Evolutionary conservation across 441 rosid genomes (phyloP), one percentile per base, ranked within the genome.

Genomic region (Macaranga tanarius): DNA sequence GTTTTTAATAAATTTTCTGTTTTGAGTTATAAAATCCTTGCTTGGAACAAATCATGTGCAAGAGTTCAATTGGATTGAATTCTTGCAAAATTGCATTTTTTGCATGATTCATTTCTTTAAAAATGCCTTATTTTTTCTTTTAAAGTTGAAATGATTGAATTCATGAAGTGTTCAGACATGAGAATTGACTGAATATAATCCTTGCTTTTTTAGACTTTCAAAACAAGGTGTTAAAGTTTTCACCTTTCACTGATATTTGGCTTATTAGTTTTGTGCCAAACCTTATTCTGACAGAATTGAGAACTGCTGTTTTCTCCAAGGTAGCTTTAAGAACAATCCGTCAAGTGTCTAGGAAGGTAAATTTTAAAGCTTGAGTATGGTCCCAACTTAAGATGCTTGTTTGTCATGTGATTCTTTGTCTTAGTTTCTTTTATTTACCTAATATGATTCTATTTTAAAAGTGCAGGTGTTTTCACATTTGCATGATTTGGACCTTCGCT

Each of bases 281-380:
- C 61, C 71, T 48, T 60, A 16, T 75, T 74, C 34, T 86, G 22
- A 77, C 90, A 95, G 98, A 92, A 65, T 80, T 95, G 77, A 89
- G 97, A 62, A 87, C 97, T 54, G 92, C 98, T 59, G 89, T 95
- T 69, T 95, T 92, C 76, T 92, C 99, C 34, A 92, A 92, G 77
- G 97, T 95, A 4, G 88, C 98, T 72, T 74, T 91, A 77, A 81
- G 93, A 42, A 91, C 98, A 4, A 95, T 92, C 74, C 90, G 96
- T 34, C 84, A 92, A 1, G 87, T 95, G 1, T 92, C 98, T 67
- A 80, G 95, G 69, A 89, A 92, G 97, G 99, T 89, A 84, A 84
- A 58, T 23, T 57, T n/a, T 63, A 20, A 22, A 42, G 34, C 68
- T 38, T 68, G 2, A 55, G 13, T 55, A 16, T 52, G 22, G 12